Evolutionary conservation across 108 stramenopile species (phyloP).

Genomic region (Asterionellopsis glacialis): DNA sequence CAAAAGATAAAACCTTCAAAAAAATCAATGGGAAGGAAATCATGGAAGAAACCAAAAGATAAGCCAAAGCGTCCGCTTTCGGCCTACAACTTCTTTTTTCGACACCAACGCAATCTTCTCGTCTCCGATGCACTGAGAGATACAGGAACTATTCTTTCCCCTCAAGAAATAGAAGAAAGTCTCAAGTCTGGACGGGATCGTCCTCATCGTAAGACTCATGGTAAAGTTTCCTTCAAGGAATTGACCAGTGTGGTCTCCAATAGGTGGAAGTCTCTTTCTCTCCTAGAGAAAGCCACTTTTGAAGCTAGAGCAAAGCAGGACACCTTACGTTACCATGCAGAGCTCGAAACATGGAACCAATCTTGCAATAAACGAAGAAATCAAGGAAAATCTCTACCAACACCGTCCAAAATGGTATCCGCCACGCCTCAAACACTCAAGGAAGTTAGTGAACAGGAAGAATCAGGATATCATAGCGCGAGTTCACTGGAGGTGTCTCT

Average conservation of each 20-base stretch:
- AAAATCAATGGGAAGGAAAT: too few species aligned
- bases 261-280: constrained; percentile 47
- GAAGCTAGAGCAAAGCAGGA: too few species aligned
- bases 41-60: constrained; percentile 37
- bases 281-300: constrained; percentile 13
- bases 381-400: too few species aligned
- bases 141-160: constrained; percentile 26
- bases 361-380: too few species aligned
- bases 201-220: constrained; percentile 59
- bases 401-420: too few species aligned
- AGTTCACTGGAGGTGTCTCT: too few species aligned
- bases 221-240: constrained; percentile 46
- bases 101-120: constrained; percentile 24
- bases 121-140: constrained; percentile 2
- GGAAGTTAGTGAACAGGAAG: too few species aligned
- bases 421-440: too few species aligned
- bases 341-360: too few species aligned
- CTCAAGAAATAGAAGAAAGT: constrained; percentile 17
- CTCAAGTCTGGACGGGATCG: constrained; percentile 17
- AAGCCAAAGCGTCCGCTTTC: constrained; percentile 45
- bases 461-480: too few species aligned
- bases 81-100: constrained; percentile 65
- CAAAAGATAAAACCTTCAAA: too few species aligned
- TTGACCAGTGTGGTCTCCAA: constrained; percentile 42
- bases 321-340: too few species aligned